Base-by-base conservation (phyloP, 768 basidiomycete genomes). In the Suillus tomentosus region DNA sequence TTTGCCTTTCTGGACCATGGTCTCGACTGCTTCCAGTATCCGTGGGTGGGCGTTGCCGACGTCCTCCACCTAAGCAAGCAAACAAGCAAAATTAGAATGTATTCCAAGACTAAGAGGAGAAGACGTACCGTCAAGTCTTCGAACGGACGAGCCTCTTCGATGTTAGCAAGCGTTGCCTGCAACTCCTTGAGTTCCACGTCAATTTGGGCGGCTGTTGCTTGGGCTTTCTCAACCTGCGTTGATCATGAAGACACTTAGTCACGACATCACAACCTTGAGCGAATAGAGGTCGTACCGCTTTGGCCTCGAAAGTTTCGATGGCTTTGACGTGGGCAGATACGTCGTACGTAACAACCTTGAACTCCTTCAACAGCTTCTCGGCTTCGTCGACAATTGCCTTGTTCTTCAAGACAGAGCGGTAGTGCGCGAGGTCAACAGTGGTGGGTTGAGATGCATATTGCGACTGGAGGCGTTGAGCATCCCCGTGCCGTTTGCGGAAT, bases 1-100 rank as follows among this genome's bases (percentile, higher is more conserved):
- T 82, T 98, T 97, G 79, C 96, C 96, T 82, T 98, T 95, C 86
- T 91, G 89, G 67, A 98, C 78, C 95, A 97, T 96, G 69, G 84
- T 91, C 81, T 98, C 94, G 65, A 97, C 93, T 50, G 91, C 88
- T 79, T 97, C 88, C 45, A 83, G 80, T 77, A 99, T 88, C 77
- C 94, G 93, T 19, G 97, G 97, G 79, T 97, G 91, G 31, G 96
- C 96, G 66, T 89, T 84, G 69, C 89, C 88, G 70, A 99, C 92
- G 66, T 99, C 96, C 73, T 91, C 89, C 66, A 89, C 83, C 95
- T 96, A 70, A 63, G 19, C 37, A 61, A 68, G 4, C 5, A 48
- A 48, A 14, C 11, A 19, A 51, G 24, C 47, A 13, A n/a, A 57
- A 24, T 53, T 22, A 63, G 45, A 61, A 7, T 56, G 27, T 17